Evolutionary conservation across 2,329 filamentous ascomycete genomes (phyloP).

Genomic region (Fusarium fracticaudum): DNA sequence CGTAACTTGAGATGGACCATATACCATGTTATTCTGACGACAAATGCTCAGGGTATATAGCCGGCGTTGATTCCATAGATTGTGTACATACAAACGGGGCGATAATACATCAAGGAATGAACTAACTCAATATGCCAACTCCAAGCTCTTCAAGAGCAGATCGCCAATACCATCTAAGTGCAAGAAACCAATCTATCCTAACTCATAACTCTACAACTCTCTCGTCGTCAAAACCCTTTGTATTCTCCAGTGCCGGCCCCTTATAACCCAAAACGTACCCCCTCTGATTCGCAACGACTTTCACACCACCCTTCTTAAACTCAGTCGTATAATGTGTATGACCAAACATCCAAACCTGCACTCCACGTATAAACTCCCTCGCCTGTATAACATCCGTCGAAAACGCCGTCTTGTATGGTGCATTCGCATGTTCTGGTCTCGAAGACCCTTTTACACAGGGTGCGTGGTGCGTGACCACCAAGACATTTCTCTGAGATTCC

Average conservation of each 20-base stretch:
- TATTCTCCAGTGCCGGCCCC: slow-evolving; percentile 38
- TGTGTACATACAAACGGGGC: no score
- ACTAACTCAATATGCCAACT: background rate
- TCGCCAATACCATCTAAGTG: background rate
- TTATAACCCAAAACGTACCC: slow-evolving; percentile 50
- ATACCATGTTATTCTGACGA: background rate
- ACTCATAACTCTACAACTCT: slow-evolving; percentile 37
- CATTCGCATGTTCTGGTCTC: slow-evolving; percentile 57
- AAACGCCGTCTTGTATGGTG: slow-evolving; percentile 60
- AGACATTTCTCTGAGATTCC: slow-evolving; percentile 42
- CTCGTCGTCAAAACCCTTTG: slow-evolving; percentile 37
- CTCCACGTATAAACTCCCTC: slow-evolving; percentile 47
- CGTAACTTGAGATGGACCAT: background rate
- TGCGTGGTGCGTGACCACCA: slow-evolving; percentile 68
- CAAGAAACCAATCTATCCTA: background rate
- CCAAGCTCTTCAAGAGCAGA: background rate
- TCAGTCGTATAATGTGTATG: slow-evolving; percentile 59
- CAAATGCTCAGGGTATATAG: background rate
- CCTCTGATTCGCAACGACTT: slow-evolving; percentile 57
- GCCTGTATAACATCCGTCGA: slow-evolving; percentile 56
- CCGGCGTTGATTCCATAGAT: background rate
- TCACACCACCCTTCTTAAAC: slow-evolving; percentile 46
- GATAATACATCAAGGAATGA: background rate
- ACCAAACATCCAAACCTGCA: slow-evolving; percentile 56
- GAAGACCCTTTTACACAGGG: slow-evolving; percentile 61